These are phyloP conservation scores for Stereum hirsutum DNA, from an alignment of 1,284 basidiomycete species.

Conservation along the genomic window DNA sequence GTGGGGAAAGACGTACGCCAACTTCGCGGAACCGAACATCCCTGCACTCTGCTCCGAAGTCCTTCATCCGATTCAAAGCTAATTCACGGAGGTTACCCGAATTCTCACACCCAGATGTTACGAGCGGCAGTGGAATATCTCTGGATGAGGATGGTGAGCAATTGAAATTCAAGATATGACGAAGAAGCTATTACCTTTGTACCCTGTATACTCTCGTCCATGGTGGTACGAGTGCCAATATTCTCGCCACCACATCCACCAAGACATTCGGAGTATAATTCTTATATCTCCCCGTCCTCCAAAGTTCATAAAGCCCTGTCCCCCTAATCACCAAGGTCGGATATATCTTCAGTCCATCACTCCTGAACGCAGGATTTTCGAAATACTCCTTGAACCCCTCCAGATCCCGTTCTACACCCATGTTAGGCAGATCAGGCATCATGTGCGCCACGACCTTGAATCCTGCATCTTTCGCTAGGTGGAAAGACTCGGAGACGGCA, in stretches of 20 bases:
- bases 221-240: constrained; percentile 94
- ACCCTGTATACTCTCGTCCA: constrained; percentile 99
- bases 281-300: constrained; percentile 95
- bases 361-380: constrained; percentile 96
- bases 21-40: constrained; percentile 99
- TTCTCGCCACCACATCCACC: constrained; percentile 94
- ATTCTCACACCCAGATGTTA: constrained; percentile 96
- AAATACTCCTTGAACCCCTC: constrained; percentile 99
- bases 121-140: constrained; percentile 93
- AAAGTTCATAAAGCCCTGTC: constrained; percentile 94
- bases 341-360: constrained; percentile 97
- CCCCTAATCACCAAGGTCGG: constrained; percentile 97
- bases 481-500: constrained; percentile 95
- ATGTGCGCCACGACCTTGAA: constrained; percentile 99
- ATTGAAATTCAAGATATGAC: constrained; percentile 13
- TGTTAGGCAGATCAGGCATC: constrained; percentile 98
- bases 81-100: constrained; percentile 95
- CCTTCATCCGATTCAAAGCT: constrained; percentile 96
- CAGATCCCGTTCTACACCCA: constrained; percentile 94
- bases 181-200: constrained; percentile 81
- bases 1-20: constrained; percentile 59
- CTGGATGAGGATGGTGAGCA: constrained; percentile 37
- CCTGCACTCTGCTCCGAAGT: constrained; percentile 96
- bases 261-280: constrained; percentile 98
- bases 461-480: constrained; percentile 96